Evolutionary conservation across 2,329 filamentous ascomycete genomes (phyloP).

Genomic region (Trichoderma brevicompactum): DNA sequence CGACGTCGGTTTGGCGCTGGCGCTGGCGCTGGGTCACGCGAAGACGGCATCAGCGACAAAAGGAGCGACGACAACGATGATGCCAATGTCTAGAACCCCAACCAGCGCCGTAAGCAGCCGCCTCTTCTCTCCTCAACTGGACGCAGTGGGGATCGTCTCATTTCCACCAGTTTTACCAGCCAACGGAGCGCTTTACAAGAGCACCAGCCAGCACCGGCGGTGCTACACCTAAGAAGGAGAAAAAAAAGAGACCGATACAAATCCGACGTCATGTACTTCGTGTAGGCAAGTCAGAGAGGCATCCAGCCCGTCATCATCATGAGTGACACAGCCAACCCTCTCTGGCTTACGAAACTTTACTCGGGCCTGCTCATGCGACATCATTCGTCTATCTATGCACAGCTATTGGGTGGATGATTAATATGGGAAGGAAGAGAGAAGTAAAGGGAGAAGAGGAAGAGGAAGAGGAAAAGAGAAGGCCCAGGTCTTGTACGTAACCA

Average conservation of each 20-base stretch:
- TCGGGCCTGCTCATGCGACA: neutral
- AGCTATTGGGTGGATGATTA: neutral
- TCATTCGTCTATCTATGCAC: neutral
- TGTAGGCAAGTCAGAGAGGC: neutral
- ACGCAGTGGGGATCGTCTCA: conserved; percentile 14
- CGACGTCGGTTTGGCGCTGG: conserved; percentile 47
- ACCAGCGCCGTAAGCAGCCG: conserved; percentile 24
- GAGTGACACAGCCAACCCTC: neutral
- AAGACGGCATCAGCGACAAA: conserved; percentile 9
- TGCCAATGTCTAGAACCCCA: conserved; percentile 12
- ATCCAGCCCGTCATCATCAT: neutral
- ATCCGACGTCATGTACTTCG: conserved; percentile 12
- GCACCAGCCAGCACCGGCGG: no score
- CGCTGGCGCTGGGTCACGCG: conserved; percentile 30
- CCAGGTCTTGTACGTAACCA: neutral
- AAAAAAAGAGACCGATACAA: neutral
- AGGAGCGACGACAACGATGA: conserved; percentile 4
- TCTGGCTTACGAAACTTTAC: neutral
- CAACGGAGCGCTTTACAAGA: neutral
- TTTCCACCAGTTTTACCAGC: conserved; percentile 30
- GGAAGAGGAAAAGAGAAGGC: neutral
- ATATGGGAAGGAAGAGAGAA: neutral
- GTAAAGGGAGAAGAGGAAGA: neutral
- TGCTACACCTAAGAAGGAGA: neutral
- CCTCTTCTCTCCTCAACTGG: neutral